Base-by-base conservation (phyloP, 2,329 filamentous ascomycete genomes). In the Sphaerulina vaccinii region DNA sequence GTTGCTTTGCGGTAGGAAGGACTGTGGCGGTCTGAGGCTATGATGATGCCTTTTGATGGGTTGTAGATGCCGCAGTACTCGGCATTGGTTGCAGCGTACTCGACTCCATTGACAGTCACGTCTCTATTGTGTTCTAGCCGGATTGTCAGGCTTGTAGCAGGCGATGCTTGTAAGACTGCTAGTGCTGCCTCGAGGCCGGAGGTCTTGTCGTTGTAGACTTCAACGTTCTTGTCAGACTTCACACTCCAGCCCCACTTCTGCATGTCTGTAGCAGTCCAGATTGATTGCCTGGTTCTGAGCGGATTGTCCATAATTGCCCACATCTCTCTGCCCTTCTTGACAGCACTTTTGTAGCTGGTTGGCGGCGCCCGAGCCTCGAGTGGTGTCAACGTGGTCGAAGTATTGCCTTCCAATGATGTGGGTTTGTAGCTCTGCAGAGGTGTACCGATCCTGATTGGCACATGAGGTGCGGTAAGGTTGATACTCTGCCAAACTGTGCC, bases 51-150 rank as follows among this genome's bases (percentile, higher is more conserved):
- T 10, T 49, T 41, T 3, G 45, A 36, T 3, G 27, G 45, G 33
- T 29, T 41, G 45, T 49, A 41, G 16, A 49, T 36, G 36, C 35
- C 45, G 37, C 45, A 49, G 7, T 49, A 49, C 18, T 49, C 45
- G 18, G 45, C 45, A 13, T 49, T 24, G 8, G 45, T 49, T 24
- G 35, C 45, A 16, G 45, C 36, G n/a, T 49, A 36, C 3, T 40
- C 24, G 11, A 22, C 13, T 5, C 37, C 45, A 15, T 49, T 15
- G 5, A 49, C 9, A 9, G 39, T 33, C 10, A 49, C 45, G 15
- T 49, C 45, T 15, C n/a, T 21, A 21, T 18, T 49, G 27, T 49
- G 45, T 18, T 49, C 45, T 16, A 49, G 8, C 8, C 45, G 24
- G 2, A 49, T 15, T 22, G 16, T 41, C 37, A 40, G 13, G 21